Conservation (phyloP, 2,329 filamentous ascomycete species). For the Erysiphe neolycopersici region DNA sequence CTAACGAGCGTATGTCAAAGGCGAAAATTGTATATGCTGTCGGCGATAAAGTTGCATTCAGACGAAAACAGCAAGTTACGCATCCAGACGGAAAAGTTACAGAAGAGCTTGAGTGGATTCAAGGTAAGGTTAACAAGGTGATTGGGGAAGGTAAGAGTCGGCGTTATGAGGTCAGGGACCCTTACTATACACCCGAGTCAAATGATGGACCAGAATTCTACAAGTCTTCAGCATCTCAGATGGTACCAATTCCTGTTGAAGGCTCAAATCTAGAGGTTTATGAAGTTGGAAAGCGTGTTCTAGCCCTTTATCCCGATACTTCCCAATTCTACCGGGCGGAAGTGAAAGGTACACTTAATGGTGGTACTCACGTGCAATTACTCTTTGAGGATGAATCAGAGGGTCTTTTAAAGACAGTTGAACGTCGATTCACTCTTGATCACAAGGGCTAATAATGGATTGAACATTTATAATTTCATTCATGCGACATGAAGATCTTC, state of each 20-base stretch:
- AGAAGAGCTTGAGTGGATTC: slow-evolving; percentile 35
- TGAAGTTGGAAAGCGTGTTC: slow-evolving; percentile 37
- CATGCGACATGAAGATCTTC: too few species aligned
- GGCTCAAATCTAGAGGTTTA: slow-evolving; percentile 34
- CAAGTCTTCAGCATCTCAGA: slow-evolving; percentile 42
- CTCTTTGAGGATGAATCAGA: slow-evolving; percentile 63
- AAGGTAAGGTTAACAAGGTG: slow-evolving; percentile 52
- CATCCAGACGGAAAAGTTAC: slow-evolving; percentile 12
- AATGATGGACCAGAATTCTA: slow-evolving; percentile 24
- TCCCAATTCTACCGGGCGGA: slow-evolving; percentile 71
- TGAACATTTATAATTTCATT: too few species aligned
- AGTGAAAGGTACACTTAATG: slow-evolving; percentile 35
- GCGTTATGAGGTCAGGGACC: slow-evolving; percentile 56
- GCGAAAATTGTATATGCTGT: slow-evolving; percentile 30
- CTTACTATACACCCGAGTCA: slow-evolving; percentile 35
- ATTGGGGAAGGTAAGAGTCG: slow-evolving; percentile 51
- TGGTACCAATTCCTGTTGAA: slow-evolving; percentile 47
- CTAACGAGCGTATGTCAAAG: slow-evolving; percentile 5
- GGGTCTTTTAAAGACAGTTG: slow-evolving; percentile 46
- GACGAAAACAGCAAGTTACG: slow-evolving; percentile 23
- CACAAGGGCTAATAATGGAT: slow-evolving; percentile 17
- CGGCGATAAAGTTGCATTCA: slow-evolving; percentile 40
- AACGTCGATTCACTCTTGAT: slow-evolving; percentile 51
- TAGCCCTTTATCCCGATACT: slow-evolving; percentile 59
- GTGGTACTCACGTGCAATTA: slow-evolving; percentile 30